Evolutionary conservation across 2,329 filamentous ascomycete genomes (phyloP).

Genomic region (Aspergillus eucalypticola): DNA sequence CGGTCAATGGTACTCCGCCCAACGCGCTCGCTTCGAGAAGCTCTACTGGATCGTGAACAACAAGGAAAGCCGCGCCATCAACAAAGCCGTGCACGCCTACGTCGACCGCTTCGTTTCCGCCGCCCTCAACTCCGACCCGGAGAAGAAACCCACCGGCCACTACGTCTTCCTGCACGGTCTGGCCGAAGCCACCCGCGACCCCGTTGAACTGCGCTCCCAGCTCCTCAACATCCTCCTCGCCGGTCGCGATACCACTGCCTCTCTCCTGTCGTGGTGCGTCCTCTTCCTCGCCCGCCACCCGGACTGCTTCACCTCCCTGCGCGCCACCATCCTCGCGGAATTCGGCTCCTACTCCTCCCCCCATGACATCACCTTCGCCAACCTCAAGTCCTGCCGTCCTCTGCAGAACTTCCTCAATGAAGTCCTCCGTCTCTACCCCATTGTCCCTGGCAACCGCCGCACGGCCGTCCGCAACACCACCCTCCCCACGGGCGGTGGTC

Average conservation of each 20-base stretch:
- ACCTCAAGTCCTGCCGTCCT: slow-evolving; percentile 44
- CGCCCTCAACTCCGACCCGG: slow-evolving; percentile 25
- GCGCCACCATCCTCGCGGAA: slow-evolving; percentile 17
- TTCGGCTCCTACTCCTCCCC: slow-evolving; percentile 21
- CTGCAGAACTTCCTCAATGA: slow-evolving; percentile 42
- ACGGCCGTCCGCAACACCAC: slow-evolving; percentile 44
- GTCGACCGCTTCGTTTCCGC: slow-evolving; percentile 26
- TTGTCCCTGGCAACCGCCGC: slow-evolving; percentile 50
- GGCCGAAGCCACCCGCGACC: slow-evolving; percentile 49
- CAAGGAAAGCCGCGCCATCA: slow-evolving; percentile 18
- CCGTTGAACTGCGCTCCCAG: slow-evolving; percentile 50
- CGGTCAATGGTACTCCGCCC: slow-evolving; percentile 32
- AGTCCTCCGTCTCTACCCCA: slow-evolving; percentile 48
- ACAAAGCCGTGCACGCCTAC: slow-evolving; percentile 20
- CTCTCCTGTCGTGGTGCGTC: slow-evolving; percentile 43
- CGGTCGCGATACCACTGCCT: slow-evolving; percentile 56
- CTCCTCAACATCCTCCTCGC: slow-evolving; percentile 55
- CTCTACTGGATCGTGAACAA: slow-evolving; percentile 25
- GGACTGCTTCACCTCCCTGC: slow-evolving; percentile 18
- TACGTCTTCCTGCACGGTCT: slow-evolving; percentile 55
- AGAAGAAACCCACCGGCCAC: slow-evolving; percentile 31
- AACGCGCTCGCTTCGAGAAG: slow-evolving; percentile 24
- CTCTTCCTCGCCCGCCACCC: slow-evolving; percentile 26
- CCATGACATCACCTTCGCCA: slow-evolving; percentile 40
- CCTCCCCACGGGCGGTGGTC: slow-evolving; percentile 59